Percentiles rank a stretch among this genome's conserved stretches.
phyloP scores from a whole-genome alignment of 2,329 filamentous ascomycete species.

The Stagonosporopsis vannaccii region DNA sequence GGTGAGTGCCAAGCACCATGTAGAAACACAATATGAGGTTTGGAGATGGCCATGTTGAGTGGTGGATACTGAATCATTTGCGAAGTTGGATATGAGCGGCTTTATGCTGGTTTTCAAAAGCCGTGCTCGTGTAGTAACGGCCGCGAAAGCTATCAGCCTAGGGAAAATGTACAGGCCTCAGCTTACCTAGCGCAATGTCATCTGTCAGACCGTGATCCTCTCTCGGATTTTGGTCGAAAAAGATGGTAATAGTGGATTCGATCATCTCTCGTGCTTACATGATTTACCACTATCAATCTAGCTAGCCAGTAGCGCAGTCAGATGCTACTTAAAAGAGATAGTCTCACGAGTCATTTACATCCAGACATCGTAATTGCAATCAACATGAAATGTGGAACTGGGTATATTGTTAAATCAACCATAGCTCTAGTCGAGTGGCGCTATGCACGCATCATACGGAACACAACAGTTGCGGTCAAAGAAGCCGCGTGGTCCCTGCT shows the following conservation, averaged over 20 bases:
- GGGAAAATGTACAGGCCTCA: no score
- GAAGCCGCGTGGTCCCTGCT: background rate
- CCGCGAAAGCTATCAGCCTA: background rate
- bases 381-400: slow-evolving; percentile 8
- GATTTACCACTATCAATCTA: background rate
- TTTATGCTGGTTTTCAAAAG: background rate
- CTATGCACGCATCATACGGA: background rate
- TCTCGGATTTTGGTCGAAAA: background rate
- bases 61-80: background rate
- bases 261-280: background rate
- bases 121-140: background rate
- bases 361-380: background rate
- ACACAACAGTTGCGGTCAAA: background rate
- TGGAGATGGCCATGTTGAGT: slow-evolving; percentile 24
- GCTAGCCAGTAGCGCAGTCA: background rate
- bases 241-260: background rate
- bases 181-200: background rate
- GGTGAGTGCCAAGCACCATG: slow-evolving; percentile 51
- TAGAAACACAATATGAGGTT: slow-evolving; percentile 46
- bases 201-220: background rate
- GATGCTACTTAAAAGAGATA: background rate
- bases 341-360: background rate
- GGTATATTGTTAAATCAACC: slow-evolving; percentile 22
- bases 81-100: no score
- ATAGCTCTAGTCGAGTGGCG: background rate